phyloP scores from a whole-genome alignment of 148 eudicot genomes.

The Fagopyrum tataricum region DNA sequence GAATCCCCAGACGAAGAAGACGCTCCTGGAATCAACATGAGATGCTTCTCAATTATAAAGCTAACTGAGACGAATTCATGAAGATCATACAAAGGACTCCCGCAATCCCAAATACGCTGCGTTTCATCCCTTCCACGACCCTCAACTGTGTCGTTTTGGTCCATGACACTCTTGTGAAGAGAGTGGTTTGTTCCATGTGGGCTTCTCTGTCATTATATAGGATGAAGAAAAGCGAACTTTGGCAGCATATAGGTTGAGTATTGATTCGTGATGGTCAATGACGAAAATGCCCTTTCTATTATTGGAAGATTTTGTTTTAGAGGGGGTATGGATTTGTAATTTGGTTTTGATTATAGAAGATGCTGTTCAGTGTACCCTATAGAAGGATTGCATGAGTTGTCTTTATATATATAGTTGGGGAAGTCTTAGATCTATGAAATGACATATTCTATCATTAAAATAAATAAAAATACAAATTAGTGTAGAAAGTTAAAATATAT shows the following conservation, averaged over 20 bases:
- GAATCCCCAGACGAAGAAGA: neutral
- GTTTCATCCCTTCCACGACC: neutral
- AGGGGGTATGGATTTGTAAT: conserved; percentile 7
- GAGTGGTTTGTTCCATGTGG: conserved; percentile 5
- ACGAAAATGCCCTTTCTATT: neutral
- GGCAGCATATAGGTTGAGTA: conserved; percentile 2
- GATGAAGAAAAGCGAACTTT: neutral
- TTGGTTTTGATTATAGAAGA: neutral
- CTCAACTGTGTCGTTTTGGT: neutral
- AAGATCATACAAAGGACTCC: conserved; percentile 19
- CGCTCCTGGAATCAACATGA: conserved; percentile 12
- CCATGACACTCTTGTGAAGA: neutral
- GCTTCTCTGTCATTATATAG: neutral
- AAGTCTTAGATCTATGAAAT: neutral
- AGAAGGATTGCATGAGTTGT: neutral
- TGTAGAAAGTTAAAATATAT: too few relatives aligned
- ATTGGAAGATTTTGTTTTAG: neutral
- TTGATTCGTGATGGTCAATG: neutral
- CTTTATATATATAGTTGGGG: neutral
- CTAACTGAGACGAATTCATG: conserved; percentile 15
- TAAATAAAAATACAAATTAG: too few relatives aligned
- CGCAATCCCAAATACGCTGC: conserved; percentile 18
- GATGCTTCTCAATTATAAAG: conserved; percentile 16
- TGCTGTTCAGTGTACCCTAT: neutral
- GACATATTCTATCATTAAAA: neutral